Conservation (phyloP, 129 eudicot species). For the Helianthus tuberosus region DNA sequence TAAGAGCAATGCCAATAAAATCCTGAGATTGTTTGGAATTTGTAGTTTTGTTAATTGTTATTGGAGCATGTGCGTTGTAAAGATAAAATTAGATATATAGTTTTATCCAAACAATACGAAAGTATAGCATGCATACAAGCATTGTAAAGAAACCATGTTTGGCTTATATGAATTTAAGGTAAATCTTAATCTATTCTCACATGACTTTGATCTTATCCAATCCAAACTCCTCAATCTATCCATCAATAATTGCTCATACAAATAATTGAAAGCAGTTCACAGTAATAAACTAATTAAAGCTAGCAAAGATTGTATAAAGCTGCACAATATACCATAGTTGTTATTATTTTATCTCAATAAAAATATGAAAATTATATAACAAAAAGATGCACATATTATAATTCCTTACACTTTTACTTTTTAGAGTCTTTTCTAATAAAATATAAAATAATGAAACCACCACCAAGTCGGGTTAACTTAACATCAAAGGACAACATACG, state of each 20-base stretch:
- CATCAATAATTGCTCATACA: slow-evolving; percentile 24
- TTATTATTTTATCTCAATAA: not conserved
- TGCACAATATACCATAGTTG: too few species aligned
- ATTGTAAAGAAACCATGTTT: slow-evolving; percentile 11
- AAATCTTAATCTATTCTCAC: slow-evolving; percentile 22
- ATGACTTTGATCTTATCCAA: slow-evolving; percentile 40
- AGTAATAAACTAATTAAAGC: slow-evolving; percentile 7
- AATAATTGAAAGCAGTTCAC: slow-evolving; percentile 14
- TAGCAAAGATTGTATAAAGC: too few species aligned
- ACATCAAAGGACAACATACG: slow-evolving; percentile 26
- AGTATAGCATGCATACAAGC: not conserved
- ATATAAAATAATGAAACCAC: slow-evolving; percentile 12
- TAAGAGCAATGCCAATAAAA: not conserved
- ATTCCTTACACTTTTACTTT: slow-evolving; percentile 3
- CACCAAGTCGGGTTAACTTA: slow-evolving; percentile 23
- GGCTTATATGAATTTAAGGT: slow-evolving; percentile 12
- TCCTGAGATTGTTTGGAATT: not conserved
- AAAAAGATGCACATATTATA: not conserved
- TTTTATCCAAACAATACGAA: not conserved
- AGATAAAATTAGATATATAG: not conserved
- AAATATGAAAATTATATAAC: not conserved
- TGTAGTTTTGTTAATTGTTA: not conserved
- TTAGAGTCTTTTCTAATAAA: not conserved
- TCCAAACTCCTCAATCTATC: slow-evolving; percentile 27
- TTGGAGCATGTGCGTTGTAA: not conserved